phyloP scores from a whole-genome alignment of 768 basidiomycete species.

The Mycena filopes region DNA sequence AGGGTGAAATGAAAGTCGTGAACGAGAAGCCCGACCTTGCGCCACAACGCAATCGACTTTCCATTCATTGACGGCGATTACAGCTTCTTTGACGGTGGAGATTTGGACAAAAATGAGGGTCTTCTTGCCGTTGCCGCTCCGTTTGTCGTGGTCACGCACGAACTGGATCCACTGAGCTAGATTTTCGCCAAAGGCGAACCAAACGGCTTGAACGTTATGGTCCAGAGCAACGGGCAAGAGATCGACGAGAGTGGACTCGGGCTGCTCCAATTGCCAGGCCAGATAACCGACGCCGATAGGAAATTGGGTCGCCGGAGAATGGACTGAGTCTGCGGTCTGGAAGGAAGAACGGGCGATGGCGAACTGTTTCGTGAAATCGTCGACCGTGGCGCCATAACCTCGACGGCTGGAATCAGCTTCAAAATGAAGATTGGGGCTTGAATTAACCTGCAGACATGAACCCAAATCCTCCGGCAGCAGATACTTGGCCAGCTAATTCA shows the following conservation, averaged over 20 bases:
- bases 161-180: conserved; percentile 68
- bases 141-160: conserved; percentile 65
- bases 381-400: conserved; percentile 59
- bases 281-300: conserved; percentile 83
- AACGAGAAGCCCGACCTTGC: conserved; percentile 64
- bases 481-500: conserved; percentile 67
- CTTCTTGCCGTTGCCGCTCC: conserved; percentile 48
- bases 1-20: conserved; percentile 9
- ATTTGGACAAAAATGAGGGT: conserved; percentile 75
- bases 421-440: too few species aligned
- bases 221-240: conserved; percentile 63
- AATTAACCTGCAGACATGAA: conserved; percentile 73
- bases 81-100: conserved; percentile 68
- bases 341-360: conserved; percentile 61
- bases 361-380: conserved; percentile 62
- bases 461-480: conserved; percentile 78
- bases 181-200: conserved; percentile 78
- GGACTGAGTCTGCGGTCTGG: conserved; percentile 28
- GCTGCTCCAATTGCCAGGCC: conserved; percentile 73
- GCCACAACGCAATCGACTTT: conserved; percentile 79
- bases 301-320: conserved; percentile 46
- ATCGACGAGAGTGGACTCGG: conserved; percentile 48
- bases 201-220: conserved; percentile 69
- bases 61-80: conserved; percentile 70
- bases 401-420: background rate